These are phyloP conservation scores for Candida glucosophila DNA, from an alignment of 1,139 yeast genomes.

Conservation along the genomic window DNA sequence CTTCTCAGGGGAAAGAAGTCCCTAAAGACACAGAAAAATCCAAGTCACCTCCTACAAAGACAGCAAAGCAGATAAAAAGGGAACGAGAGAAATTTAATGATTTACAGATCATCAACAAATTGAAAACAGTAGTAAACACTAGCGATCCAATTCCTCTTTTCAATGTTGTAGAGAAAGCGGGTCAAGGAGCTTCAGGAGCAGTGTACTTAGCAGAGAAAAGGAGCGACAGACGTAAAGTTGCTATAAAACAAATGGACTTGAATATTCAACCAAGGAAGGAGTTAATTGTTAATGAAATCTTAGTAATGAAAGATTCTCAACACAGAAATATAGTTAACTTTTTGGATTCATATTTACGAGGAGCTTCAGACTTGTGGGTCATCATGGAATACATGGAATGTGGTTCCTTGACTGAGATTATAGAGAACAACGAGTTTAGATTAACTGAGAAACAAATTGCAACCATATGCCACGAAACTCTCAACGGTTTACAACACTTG, in stretches of 20 bases:
- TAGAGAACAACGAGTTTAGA: conserved; percentile 64
- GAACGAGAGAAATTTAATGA: conserved; percentile 75
- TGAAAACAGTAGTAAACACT: conserved; percentile 74
- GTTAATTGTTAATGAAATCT: conserved; percentile 55
- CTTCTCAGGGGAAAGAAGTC: neutral
- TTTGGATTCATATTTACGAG: conserved; percentile 36
- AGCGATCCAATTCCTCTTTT: conserved; percentile 81
- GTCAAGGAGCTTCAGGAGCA: conserved; percentile 98
- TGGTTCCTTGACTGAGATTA: conserved; percentile 75
- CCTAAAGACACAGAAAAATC: conserved; percentile 1
- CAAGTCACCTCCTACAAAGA: conserved; percentile 13
- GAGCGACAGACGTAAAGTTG: conserved; percentile 43
- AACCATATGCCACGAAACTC: conserved; percentile 82
- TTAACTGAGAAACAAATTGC: conserved; percentile 76
- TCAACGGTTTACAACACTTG: conserved; percentile 84
- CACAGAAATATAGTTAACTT: conserved; percentile 41
- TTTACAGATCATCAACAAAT: conserved; percentile 74
- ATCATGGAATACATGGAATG: conserved; percentile 94
- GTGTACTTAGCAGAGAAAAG: conserved; percentile 82
- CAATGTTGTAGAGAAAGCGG: conserved; percentile 87
- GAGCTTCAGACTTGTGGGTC: conserved; percentile 62
- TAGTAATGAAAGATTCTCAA: conserved; percentile 42
- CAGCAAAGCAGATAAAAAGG: conserved; percentile 42
- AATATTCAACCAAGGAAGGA: conserved; percentile 93
- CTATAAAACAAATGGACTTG: conserved; percentile 92